These are phyloP conservation scores for Ploettnerulaceae sp. DNA, from an alignment of 2,329 filamentous ascomycete species.

Conservation along the genomic window DNA sequence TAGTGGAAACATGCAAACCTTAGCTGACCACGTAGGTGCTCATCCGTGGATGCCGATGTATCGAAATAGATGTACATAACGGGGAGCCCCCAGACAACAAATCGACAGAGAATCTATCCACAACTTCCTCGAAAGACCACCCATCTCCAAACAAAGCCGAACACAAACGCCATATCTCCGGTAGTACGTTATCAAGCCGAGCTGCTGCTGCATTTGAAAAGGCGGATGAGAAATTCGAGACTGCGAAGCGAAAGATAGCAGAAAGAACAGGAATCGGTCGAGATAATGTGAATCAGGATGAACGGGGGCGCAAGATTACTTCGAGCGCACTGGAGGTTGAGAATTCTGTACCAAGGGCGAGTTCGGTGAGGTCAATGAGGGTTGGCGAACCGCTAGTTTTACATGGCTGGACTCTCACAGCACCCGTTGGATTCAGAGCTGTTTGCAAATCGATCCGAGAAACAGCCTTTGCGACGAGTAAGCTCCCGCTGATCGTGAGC, in stretches of 20 bases:
- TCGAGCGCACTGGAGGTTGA: constrained; percentile 16
- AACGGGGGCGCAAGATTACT: constrained; percentile 15
- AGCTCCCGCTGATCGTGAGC: constrained; percentile 83
- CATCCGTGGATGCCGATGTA: constrained; percentile 74
- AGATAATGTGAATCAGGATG: constrained; percentile 19
- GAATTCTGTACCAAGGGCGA: constrained; percentile 26
- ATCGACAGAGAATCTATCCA: constrained; percentile 17
- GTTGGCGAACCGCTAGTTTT: constrained; percentile 70
- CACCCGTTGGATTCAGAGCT: constrained; percentile 78
- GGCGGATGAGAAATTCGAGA: constrained; percentile 28
- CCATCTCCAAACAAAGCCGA: constrained; percentile 37
- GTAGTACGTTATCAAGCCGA: constrained; percentile 33
- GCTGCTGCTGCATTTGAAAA: constrained; percentile 30
- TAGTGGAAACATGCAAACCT: background rate
- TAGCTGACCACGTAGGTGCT: constrained; percentile 51
- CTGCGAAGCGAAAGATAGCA: constrained; percentile 23
- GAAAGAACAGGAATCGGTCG: constrained; percentile 18
- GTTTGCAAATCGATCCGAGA: constrained; percentile 78
- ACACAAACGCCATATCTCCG: constrained; percentile 38
- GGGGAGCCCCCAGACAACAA: constrained; percentile 45
- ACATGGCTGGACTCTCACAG: constrained; percentile 82
- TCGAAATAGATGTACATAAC: constrained; percentile 95
- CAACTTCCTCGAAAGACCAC: constrained; percentile 8
- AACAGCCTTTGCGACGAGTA: constrained; percentile 68
- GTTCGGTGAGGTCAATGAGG: constrained; percentile 27